These are phyloP conservation scores for Colletotrichum chlorophyti DNA, from an alignment of 2,329 filamentous ascomycete genomes.

Conservation along the genomic window DNA sequence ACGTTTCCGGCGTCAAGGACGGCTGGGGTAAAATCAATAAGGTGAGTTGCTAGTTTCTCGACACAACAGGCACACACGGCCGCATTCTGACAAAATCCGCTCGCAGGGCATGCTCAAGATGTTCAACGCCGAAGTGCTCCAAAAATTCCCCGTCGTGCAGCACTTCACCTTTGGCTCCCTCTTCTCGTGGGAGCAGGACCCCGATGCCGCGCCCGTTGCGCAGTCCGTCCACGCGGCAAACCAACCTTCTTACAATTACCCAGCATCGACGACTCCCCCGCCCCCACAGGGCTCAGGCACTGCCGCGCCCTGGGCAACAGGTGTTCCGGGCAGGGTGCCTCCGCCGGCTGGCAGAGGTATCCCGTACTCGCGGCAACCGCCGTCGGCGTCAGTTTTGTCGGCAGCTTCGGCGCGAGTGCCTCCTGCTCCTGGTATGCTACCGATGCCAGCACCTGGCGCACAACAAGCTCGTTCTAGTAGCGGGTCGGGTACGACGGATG, in stretches of 20 bases:
- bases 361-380: constrained; percentile 45
- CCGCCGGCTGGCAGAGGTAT: constrained; percentile 42
- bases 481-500: constrained; percentile 39
- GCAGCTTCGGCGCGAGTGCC: constrained; percentile 2
- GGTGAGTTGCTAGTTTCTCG: constrained; percentile 40
- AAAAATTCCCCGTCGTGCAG: constrained; percentile 98
- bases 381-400: constrained; percentile 15
- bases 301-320: constrained; percentile 50
- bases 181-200: constrained; percentile 78
- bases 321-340: constrained; percentile 46
- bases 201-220: constrained; percentile 57
- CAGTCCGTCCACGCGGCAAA: constrained; percentile 64
- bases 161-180: constrained; percentile 86
- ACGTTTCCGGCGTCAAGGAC: constrained; percentile 88
- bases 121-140: constrained; percentile 96
- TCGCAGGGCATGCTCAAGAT: constrained; percentile 96
- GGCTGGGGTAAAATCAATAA: constrained; percentile 99
- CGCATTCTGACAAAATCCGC: neutral
- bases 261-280: constrained; percentile 35
- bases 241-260: constrained; percentile 49
- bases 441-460: constrained; percentile 27
- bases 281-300: constrained; percentile 39
- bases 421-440: constrained; percentile 19
- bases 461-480: constrained; percentile 25
- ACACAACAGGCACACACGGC: neutral